A percentile compares a stretch with the other conserved stretches of the same genome.
Evolutionary conservation across 176 grass and related monocot genomes (phyloP).

Genomic region (Urochloa ruziziensis): DNA sequence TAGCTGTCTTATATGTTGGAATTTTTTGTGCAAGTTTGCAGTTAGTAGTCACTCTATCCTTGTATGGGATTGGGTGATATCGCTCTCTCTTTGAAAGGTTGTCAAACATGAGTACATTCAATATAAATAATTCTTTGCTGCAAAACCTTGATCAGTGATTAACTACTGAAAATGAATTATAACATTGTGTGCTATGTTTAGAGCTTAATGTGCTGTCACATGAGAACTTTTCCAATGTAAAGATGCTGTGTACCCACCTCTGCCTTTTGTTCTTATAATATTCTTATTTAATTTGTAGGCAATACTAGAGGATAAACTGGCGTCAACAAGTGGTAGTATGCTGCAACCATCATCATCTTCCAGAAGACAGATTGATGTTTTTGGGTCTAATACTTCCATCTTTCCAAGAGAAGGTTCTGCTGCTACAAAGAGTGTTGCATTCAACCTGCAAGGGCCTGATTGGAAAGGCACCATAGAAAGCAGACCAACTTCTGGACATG

Average conservation of each 20-base stretch:
- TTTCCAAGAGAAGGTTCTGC: slow-evolving; percentile 17
- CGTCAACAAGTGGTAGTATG: slow-evolving; percentile 4
- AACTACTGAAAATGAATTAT: slow-evolving; percentile 18
- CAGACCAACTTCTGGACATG: slow-evolving; percentile 2
- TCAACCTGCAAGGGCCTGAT: slow-evolving; percentile 10
- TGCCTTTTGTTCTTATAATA: slow-evolving; percentile 22
- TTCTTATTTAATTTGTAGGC: slow-evolving; percentile 24
- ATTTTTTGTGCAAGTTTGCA: slow-evolving; percentile 2
- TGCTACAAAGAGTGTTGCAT: slow-evolving; percentile 4
- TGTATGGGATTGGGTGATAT: neutral
- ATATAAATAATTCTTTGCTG: neutral
- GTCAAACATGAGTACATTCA: slow-evolving; percentile 4
- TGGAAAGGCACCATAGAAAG: slow-evolving; percentile 35
- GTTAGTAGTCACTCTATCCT: neutral
- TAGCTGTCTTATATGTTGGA: neutral
- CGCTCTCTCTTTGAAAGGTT: slow-evolving; percentile 4
- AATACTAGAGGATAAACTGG: slow-evolving; percentile 27
- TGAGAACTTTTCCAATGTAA: neutral
- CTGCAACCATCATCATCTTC: slow-evolving; percentile 31
- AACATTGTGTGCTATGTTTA: slow-evolving; percentile 1
- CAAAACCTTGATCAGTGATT: neutral
- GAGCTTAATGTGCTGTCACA: slow-evolving; percentile 3
- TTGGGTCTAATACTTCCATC: slow-evolving; percentile 14
- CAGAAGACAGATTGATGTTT: neutral
- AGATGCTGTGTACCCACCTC: neutral